Evolutionary conservation across 2,329 filamentous ascomycete species (phyloP).

Genomic region (Coniella vitis): DNA sequence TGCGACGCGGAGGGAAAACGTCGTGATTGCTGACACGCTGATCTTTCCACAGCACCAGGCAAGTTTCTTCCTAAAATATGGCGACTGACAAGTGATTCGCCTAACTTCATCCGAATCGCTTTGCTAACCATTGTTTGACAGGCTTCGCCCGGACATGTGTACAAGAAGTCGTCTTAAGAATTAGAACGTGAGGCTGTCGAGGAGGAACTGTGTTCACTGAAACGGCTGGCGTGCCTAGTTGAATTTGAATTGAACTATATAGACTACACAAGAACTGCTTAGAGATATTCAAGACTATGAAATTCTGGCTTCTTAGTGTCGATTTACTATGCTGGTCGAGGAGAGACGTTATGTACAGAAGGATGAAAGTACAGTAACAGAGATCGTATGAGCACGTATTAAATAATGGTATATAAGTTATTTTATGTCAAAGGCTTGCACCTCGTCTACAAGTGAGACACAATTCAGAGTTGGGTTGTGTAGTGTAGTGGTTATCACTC

Average conservation of each 20-base stretch:
- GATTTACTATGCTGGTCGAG: too few species aligned
- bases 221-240: too few species aligned
- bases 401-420: too few species aligned
- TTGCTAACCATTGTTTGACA: conserved; percentile 5
- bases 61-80: conserved; percentile 24
- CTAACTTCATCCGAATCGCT: neutral
- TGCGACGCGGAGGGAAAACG: conserved; percentile 78
- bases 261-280: too few species aligned
- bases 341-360: too few species aligned
- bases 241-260: too few species aligned
- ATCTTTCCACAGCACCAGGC: conserved; percentile 89
- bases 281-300: too few species aligned
- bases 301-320: too few species aligned
- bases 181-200: too few species aligned
- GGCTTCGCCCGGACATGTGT: conserved; percentile 11
- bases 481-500: conserved; percentile 8
- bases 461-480: neutral
- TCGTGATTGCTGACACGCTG: conserved; percentile 81
- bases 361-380: too few species aligned
- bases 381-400: too few species aligned
- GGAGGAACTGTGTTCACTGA: too few species aligned
- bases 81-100: neutral
- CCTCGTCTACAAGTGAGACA: neutral
- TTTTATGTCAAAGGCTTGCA: neutral
- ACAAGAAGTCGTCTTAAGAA: conserved; percentile 12